Evolutionary conservation across 2,329 filamentous ascomycete species (phyloP), one percentile per base, ranked within the genome.

Genomic region (Neobulgaria alba): DNA sequence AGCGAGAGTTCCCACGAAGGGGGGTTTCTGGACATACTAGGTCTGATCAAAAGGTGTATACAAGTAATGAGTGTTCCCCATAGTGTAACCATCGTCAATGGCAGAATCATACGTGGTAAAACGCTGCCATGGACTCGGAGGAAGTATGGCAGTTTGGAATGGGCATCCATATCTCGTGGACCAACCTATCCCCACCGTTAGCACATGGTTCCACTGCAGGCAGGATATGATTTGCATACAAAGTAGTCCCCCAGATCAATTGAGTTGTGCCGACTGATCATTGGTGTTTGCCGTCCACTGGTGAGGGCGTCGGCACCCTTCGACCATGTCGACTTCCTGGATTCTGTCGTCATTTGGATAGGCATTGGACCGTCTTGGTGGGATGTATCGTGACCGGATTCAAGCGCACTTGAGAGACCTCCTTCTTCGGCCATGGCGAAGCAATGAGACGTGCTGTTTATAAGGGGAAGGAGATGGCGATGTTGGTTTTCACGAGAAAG

Each of bases 91-190:
- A 81, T 69, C 9, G 72, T 7, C 15, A 89, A 59, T 0, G 84
- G 84, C 5, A 88, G 57, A 29, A 88, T 75, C 72, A 89, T 76
- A 56, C 83, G 79, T 10, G 84, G 84, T 42, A 82, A 60, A 46
- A 89, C 78, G 47, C 78, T 84, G 52, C 84, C 84, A 59, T 86
- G 82, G 64, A 89, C 71, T 43, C 82, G 80, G 59, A 89, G 63
- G 58, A 87, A 82, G 48, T 78, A 73, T 14, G 84, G 84, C 71
- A 82, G 80, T 68, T 85, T 87, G 15, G 82, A 86, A 61, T 88
- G 82, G 54, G 75, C 75, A 43, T 77, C 69, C 49, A 85, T 73
- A 58, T 87, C 77, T 46, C 80, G 73, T 36, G 84, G 84, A 10
- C 76, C 77, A 31, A 57, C 52, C 57, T 59, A 30, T n/a, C 7